Percentiles rank a stretch among this genome's conserved stretches.
These are phyloP conservation scores for Centrapalus pauciflorus DNA, from an alignment of 129 eudicot species.

Conservation along the genomic window DNA sequence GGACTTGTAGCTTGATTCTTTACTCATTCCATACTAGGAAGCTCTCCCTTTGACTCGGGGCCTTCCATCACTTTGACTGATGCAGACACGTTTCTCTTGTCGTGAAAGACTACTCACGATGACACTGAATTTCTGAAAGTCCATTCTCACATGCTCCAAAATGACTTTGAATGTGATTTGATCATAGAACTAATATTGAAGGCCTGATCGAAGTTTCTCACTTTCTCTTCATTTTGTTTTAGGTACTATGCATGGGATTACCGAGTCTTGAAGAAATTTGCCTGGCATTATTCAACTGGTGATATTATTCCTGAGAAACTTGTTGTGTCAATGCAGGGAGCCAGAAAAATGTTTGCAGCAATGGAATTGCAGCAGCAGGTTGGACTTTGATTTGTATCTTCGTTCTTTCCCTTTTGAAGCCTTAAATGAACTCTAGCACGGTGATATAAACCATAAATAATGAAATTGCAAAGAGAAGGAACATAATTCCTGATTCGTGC, in stretches of 20 bases:
- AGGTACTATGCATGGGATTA: slow-evolving; percentile 96
- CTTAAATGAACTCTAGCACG: background rate
- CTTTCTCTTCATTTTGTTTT: background rate
- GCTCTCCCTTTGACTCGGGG: too few relatives aligned
- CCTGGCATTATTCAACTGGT: slow-evolving; percentile 75
- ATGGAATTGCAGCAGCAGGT: slow-evolving; percentile 96
- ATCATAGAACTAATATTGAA: background rate
- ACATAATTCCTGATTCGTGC: background rate
- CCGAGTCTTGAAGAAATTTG: slow-evolving; percentile 70
- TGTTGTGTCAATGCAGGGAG: slow-evolving; percentile 62
- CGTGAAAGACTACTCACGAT: background rate
- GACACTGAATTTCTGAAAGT: background rate
- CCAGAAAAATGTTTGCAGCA: slow-evolving; percentile 87
- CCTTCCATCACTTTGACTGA: too few relatives aligned
- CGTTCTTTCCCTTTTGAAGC: background rate
- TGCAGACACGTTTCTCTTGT: too few relatives aligned
- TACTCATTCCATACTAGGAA: too few relatives aligned
- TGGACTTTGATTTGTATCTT: background rate
- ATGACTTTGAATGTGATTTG: slow-evolving; percentile 7
- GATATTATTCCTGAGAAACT: slow-evolving; percentile 80
- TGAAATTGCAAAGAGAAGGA: slow-evolving; percentile 1
- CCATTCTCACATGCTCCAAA: background rate
- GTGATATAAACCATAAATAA: background rate
- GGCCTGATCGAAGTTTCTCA: background rate
- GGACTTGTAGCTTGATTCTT: too few relatives aligned